Percentiles rank a stretch among this genome's conserved stretches.
Evolutionary conservation across 2,329 filamentous ascomycete species (phyloP).

Genomic region (Arthroderma uncinatum): DNA sequence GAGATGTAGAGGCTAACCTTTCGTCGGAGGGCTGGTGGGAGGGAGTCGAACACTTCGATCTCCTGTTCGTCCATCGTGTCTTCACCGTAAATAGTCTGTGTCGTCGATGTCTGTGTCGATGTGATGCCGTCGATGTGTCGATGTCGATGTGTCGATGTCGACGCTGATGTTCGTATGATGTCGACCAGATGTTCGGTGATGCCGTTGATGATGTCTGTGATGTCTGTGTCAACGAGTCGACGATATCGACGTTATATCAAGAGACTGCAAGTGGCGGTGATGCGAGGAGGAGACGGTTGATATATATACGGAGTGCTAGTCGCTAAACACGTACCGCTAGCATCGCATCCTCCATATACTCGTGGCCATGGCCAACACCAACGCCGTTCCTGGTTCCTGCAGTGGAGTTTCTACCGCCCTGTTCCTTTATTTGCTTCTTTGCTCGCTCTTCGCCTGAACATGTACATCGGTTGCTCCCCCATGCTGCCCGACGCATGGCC

Average conservation of each 20-base stretch:
- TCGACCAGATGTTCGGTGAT: too few species aligned
- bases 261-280: background rate
- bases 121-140: background rate
- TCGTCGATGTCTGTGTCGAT: background rate
- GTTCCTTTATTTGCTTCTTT: background rate
- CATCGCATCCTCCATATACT: background rate
- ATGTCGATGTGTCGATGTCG: background rate
- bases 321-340: background rate
- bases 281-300: background rate
- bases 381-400: conserved; percentile 2
- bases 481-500: background rate
- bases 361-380: background rate
- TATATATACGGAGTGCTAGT: too few species aligned
- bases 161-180: too few species aligned
- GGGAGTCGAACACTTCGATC: conserved; percentile 38
- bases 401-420: background rate
- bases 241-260: background rate
- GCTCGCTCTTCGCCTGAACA: background rate
- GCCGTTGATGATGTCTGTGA: too few species aligned
- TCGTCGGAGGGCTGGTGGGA: conserved; percentile 46
- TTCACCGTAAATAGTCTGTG: too few species aligned
- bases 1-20: conserved; percentile 40
- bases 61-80: background rate
- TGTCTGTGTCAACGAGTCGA: background rate
- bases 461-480: background rate